Conservation (phyloP, 768 basidiomycete species). For the Russula ochroleuca region DNA sequence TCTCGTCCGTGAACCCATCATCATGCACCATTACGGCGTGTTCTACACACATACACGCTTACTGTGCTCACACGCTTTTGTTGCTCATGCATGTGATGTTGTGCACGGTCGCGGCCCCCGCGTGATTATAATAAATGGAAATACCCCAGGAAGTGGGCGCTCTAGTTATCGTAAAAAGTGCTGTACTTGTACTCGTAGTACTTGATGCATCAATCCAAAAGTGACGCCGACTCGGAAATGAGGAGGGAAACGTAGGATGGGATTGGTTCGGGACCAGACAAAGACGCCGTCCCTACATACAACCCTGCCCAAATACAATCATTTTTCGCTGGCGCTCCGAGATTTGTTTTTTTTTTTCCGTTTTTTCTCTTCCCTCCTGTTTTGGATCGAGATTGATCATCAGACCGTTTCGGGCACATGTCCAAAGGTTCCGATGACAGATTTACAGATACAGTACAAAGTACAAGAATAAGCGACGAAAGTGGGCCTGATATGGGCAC, state of each 20-base stretch:
- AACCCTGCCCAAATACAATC: neutral
- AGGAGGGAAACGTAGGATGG: neutral
- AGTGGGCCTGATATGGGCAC: neutral
- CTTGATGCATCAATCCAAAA: neutral
- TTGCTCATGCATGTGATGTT: neutral
- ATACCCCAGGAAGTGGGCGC: neutral
- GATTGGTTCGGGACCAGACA: constrained; percentile 5
- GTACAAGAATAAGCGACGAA: neutral
- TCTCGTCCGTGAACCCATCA: neutral
- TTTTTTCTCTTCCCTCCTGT: neutral
- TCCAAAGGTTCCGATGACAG: neutral
- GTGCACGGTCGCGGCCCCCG: neutral
- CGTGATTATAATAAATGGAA: neutral
- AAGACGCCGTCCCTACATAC: neutral
- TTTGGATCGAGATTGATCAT: neutral
- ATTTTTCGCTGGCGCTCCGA: neutral
- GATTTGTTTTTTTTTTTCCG: neutral
- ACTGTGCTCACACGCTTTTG: neutral
- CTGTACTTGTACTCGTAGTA: neutral
- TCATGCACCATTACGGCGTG: neutral
- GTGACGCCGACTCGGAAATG: constrained; percentile 5
- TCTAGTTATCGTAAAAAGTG: neutral
- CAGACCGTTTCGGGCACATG: neutral
- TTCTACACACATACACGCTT: neutral
- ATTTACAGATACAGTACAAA: constrained; percentile 2